Evolutionary conservation across 2,329 filamentous ascomycete species (phyloP).

Genomic region (Capronia coronata): DNA sequence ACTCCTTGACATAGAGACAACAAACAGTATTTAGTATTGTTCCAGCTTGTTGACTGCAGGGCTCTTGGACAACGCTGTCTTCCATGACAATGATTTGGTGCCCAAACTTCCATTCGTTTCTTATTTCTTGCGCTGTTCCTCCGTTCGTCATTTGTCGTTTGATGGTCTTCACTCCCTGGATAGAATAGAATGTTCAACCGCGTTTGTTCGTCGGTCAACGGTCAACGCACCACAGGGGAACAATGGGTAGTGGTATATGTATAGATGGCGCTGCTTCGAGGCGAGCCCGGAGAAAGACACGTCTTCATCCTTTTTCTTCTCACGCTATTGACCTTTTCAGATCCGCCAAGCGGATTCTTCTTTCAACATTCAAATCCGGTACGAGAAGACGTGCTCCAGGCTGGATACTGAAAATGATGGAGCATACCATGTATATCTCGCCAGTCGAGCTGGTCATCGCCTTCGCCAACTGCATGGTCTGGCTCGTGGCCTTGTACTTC

Average conservation of each 20-base stretch:
- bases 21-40: too few species aligned
- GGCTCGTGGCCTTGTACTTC: conserved; percentile 9
- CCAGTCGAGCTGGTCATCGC: conserved; percentile 11
- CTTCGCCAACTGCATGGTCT: conserved; percentile 11
- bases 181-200: neutral
- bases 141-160: too few species aligned
- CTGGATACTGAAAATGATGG: neutral
- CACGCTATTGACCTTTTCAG: neutral
- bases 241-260: neutral
- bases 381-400: neutral
- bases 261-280: neutral
- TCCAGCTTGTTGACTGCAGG: too few species aligned
- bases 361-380: neutral
- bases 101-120: too few species aligned
- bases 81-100: too few species aligned
- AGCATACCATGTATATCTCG: neutral
- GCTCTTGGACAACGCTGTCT: too few species aligned
- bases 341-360: neutral
- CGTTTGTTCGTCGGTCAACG: too few species aligned
- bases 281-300: neutral
- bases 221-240: neutral
- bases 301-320: neutral
- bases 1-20: too few species aligned
- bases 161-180: too few species aligned
- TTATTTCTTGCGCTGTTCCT: too few species aligned